Evolutionary conservation across 805 yeast species (phyloP).

Genomic region (Peterozyma xylosa): DNA sequence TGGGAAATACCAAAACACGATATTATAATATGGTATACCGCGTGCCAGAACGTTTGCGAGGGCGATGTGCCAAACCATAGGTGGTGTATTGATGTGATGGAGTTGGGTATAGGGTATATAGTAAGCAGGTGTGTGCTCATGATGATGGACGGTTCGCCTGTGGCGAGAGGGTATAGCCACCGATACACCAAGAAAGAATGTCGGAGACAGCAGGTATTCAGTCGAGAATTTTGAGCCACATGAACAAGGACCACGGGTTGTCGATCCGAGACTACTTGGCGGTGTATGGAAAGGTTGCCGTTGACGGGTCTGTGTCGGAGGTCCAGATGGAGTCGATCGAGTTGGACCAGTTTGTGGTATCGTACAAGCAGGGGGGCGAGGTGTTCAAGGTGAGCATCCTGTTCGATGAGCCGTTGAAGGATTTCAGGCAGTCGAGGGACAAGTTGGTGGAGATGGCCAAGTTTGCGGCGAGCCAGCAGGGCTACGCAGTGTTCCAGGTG

Average conservation of each 20-base stretch:
- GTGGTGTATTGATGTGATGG: too few relatives aligned
- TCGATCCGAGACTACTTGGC: constrained; percentile 68
- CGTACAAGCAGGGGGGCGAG: constrained; percentile 32
- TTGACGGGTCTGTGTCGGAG: constrained; percentile 26
- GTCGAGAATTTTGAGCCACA: constrained; percentile 56
- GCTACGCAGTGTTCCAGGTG: constrained; percentile 49
- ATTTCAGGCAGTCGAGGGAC: constrained; percentile 38
- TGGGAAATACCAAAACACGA: neutral
- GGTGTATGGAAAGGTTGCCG: constrained; percentile 53
- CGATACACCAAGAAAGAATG: too few relatives aligned
- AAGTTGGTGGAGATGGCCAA: constrained; percentile 70
- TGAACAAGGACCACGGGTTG: constrained; percentile 72
- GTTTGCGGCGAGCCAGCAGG: constrained; percentile 56
- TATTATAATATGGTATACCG: too few relatives aligned
- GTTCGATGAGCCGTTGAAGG: constrained; percentile 43
- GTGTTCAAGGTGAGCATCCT: constrained; percentile 34
- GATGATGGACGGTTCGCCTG: too few relatives aligned
- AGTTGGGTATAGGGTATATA: too few relatives aligned
- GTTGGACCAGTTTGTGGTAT: constrained; percentile 34
- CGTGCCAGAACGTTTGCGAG: too few relatives aligned
- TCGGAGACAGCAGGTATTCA: constrained; percentile 12
- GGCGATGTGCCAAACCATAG: too few relatives aligned
- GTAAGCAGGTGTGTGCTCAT: too few relatives aligned
- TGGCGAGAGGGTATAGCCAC: too few relatives aligned
- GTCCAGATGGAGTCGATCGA: constrained; percentile 40